Base-by-base conservation (phyloP, 2,329 filamentous ascomycete species). In the Arthrobotrys megalospora region DNA sequence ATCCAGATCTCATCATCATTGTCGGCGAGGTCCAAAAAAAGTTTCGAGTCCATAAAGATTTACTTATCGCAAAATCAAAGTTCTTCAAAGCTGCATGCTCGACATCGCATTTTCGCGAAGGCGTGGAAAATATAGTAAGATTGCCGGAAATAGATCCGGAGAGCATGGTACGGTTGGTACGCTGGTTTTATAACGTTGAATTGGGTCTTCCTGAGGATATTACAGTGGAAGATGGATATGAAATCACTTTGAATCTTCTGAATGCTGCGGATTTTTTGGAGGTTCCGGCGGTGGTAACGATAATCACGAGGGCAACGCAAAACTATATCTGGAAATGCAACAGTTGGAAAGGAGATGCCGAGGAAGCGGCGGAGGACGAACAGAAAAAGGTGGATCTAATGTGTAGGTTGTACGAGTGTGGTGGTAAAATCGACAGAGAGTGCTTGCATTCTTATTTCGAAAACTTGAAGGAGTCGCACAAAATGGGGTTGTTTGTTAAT, bases 311-410 rank as follows among this genome's bases (percentile, higher is more conserved):
- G 5, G 63, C 62, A 21, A 58, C 53, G 2, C 47, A 67, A 8
- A 64, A 64, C 3, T 72, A 78, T 36, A 43, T 78, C 24, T 28
- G 11, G 11, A 34, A 55, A 8, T 72, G 67, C 16, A 38, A 62
- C 0, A 47, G 5, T 12, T 78, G 75, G 75, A 38, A 36, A 14
- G 6, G 41, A 5, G 75, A 78, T 55, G 28, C 52, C 14, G 75
- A 64, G 7, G 12, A 45, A 12, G 67, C 67, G 6, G 36, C 6
- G 19, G 75, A 34, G 3, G 75, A 72, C n/a, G 75, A 78, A 41
- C 75, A 68, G 16, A 72, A 68, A 48, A 78, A 78, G 11, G 67
- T 78, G 21, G 75, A 72, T 58, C 34, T 78, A 34, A 43, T 78
- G 10, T 72, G 75, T 32, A 55, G 75, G 8, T 21, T 78, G n/a